Evolutionary conservation across 73 alveolate species (phyloP).

Genomic region (Paramecium tetraurelia): DNA sequence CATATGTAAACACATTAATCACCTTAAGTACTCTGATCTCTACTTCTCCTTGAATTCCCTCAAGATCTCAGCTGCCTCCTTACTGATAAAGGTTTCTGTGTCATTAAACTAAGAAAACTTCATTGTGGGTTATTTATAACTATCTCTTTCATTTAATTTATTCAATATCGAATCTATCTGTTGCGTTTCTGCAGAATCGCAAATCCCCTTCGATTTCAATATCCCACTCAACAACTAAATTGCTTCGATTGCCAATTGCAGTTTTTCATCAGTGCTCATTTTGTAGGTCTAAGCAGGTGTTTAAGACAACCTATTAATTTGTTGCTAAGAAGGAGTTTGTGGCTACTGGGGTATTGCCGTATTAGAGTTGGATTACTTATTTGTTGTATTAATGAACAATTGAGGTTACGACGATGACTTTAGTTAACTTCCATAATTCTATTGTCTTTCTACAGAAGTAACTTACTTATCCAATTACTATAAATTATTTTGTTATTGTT

Average conservation of each 20-base stretch:
- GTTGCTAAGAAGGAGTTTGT: neutral
- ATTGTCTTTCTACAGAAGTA: neutral
- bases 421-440: neutral
- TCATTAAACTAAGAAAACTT: neutral
- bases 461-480: neutral
- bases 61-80: constrained; percentile 40
- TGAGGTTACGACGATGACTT: neutral
- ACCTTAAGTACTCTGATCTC: neutral
- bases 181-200: neutral
- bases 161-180: neutral
- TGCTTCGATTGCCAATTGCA: neutral
- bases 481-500: neutral
- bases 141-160: neutral
- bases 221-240: neutral
- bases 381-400: neutral
- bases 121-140: neutral
- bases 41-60: constrained; percentile 22
- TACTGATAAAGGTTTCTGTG: neutral
- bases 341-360: neutral
- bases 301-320: neutral
- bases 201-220: neutral
- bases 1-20: neutral
- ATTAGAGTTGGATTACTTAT: neutral
- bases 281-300: neutral
- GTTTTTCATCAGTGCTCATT: neutral